Percentiles rank a stretch among this genome's conserved stretches.
Evolutionary conservation across 2,329 filamentous ascomycete genomes (phyloP).

Genomic region (Diaporthe aspalathi): DNA sequence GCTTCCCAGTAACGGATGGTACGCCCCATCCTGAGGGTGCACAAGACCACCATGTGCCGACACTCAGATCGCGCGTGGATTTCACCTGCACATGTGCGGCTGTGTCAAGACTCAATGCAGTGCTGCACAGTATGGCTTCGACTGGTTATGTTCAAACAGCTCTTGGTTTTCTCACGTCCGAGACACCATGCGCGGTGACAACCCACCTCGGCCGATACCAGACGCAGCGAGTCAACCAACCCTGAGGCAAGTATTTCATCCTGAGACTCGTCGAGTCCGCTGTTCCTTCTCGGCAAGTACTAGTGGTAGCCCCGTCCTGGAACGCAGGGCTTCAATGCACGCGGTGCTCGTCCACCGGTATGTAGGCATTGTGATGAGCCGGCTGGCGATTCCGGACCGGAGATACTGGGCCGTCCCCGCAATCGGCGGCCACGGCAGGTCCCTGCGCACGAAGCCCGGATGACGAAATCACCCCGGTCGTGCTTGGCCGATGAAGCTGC

Average conservation of each 20-base stretch:
- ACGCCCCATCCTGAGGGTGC: background rate
- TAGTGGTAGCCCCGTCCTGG: no score
- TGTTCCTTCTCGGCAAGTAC: no score
- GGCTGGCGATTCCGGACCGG: slow-evolving; percentile 5
- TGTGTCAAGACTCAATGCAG: background rate
- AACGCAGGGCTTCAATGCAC: background rate
- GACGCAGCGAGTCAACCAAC: background rate
- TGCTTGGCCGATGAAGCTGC: background rate
- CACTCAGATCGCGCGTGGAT: background rate
- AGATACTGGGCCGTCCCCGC: background rate
- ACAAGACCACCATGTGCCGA: background rate
- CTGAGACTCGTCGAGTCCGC: background rate
- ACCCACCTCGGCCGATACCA: background rate
- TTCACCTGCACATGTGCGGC: no score
- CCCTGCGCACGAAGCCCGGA: background rate
- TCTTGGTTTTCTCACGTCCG: no score
- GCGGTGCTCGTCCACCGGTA: background rate
- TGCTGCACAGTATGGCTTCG: background rate
- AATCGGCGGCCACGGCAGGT: slow-evolving; percentile 17
- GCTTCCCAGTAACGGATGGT: no score
- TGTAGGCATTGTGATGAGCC: slow-evolving; percentile 5
- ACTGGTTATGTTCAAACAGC: no score
- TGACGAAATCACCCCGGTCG: background rate
- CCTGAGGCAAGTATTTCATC: no score
- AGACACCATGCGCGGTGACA: background rate